Evolutionary conservation across 2,329 filamentous ascomycete genomes (phyloP).

Genomic region (Aspergillus fructus): DNA sequence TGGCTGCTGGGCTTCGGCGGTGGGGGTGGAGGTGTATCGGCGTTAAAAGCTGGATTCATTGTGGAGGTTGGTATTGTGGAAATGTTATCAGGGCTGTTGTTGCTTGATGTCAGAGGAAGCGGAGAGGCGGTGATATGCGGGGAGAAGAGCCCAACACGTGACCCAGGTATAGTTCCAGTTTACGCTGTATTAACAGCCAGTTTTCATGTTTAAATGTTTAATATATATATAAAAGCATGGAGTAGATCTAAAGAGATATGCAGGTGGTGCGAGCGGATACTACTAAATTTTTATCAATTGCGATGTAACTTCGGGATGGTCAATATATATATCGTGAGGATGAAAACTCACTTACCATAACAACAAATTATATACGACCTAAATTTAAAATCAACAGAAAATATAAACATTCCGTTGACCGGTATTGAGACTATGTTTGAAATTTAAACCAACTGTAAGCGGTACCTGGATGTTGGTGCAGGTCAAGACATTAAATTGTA

Average conservation of each 20-base stretch:
- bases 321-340: no score
- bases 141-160: background rate
- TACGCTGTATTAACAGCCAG: no score
- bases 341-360: no score
- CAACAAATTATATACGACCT: no score
- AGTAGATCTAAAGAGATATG: background rate
- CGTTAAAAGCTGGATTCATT: constrained; percentile 40
- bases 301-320: no score
- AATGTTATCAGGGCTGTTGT: background rate
- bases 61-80: constrained; percentile 13
- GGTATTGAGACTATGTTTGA: no score
- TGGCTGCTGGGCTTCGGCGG: constrained; percentile 71
- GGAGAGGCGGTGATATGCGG: background rate
- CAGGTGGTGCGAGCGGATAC: no score
- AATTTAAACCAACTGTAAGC: no score
- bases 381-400: no score
- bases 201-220: background rate
- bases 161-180: background rate
- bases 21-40: constrained; percentile 63
- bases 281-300: no score
- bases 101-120: background rate
- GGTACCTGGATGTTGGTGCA: background rate
- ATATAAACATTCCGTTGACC: no score
- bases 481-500: background rate
- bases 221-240: background rate